Evolutionary conservation across 441 rosid genomes (phyloP), one percentile per base, ranked within the genome.

Genomic region (Hura crepitans): DNA sequence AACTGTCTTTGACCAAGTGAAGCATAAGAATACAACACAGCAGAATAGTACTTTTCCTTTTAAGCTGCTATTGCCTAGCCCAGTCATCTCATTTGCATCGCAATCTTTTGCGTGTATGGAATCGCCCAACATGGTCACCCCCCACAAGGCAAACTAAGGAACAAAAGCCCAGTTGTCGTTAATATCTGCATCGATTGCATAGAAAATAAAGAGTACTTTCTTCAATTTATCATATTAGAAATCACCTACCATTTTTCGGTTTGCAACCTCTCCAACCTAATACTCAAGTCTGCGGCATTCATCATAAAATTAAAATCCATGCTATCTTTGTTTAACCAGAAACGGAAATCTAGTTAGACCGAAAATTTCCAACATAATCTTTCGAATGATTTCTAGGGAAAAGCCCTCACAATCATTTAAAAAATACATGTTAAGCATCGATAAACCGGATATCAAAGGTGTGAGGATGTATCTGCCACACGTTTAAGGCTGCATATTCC

Each of bases 401-500:
- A 18, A 17, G 43, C 6, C 62, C 31, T 17, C 7, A 8, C 39
- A 8, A 62, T 13, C 30, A 35, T 72, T 43, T 46, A 62, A 71
- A 51, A 39, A 3, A 28, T 27, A 30, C 35, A 58, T 27, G 22
- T 85, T 77, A 82, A 27, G 84, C 82, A 76, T 91, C 90, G 66
- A 91, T 91, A 64, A 96, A 93, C 67, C 96, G 90, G 77, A 93
- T 91, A 78, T 96, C 97, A 74, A 96, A 96, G 73, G 97, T 86
- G 82, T 83, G 79, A 54, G 96, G 97, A 81, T 91, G 97, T 71
- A 96, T 93, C 85, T 89, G 97, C 98, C 98, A 96, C 68, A 96
- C 98, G 43, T 96, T 96, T 65, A 96, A 75, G 55, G 97, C 87
- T 45, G 99, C 97, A 73, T 96, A 93, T 82, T 96, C 98, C 87